These are phyloP conservation scores for Pythium rishiriense DNA, from an alignment of 352 stramenopile genomes.

Conservation along the genomic window DNA sequence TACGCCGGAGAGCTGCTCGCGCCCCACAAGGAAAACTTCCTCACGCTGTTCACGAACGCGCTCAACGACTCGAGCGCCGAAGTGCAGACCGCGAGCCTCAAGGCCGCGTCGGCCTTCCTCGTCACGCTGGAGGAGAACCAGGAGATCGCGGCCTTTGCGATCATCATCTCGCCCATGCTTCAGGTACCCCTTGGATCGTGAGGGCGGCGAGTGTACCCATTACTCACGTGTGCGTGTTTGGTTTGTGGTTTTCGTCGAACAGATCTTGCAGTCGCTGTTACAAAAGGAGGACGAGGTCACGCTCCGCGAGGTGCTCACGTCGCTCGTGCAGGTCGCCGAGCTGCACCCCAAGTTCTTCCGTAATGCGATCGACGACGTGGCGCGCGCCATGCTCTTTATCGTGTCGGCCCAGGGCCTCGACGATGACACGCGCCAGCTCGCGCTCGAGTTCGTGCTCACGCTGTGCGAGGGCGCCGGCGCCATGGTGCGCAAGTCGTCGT, in stretches of 20 bases:
- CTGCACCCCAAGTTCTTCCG: slow-evolving; percentile 85
- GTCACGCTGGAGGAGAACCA: slow-evolving; percentile 72
- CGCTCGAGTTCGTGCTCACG: slow-evolving; percentile 81
- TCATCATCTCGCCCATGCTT: slow-evolving; percentile 74
- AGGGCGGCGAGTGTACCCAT: background rate
- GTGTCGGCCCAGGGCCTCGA: slow-evolving; percentile 63
- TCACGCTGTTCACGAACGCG: slow-evolving; percentile 73
- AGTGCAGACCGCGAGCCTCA: slow-evolving; percentile 72
- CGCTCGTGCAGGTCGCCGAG: slow-evolving; percentile 74
- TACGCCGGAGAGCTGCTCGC: slow-evolving; percentile 66
- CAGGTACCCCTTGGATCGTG: slow-evolving; percentile 31
- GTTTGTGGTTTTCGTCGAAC: slow-evolving; percentile 3
- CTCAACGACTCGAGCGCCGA: slow-evolving; percentile 64
- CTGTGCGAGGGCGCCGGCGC: slow-evolving; percentile 78
- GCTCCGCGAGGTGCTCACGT: slow-evolving; percentile 72
- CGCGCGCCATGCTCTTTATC: slow-evolving; percentile 81
- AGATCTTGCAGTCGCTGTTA: slow-evolving; percentile 74
- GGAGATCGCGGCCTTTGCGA: slow-evolving; percentile 63
- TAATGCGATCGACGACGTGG: slow-evolving; percentile 63
- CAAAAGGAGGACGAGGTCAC: slow-evolving; percentile 56
- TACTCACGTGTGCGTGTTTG: background rate
- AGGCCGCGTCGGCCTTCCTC: slow-evolving; percentile 71
- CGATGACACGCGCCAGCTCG: slow-evolving; percentile 73
- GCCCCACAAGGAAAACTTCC: slow-evolving; percentile 79
- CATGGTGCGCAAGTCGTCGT: slow-evolving; percentile 75